These are phyloP conservation scores for Didymella keratinophila DNA, from an alignment of 2,329 filamentous ascomycete species.

Conservation along the genomic window DNA sequence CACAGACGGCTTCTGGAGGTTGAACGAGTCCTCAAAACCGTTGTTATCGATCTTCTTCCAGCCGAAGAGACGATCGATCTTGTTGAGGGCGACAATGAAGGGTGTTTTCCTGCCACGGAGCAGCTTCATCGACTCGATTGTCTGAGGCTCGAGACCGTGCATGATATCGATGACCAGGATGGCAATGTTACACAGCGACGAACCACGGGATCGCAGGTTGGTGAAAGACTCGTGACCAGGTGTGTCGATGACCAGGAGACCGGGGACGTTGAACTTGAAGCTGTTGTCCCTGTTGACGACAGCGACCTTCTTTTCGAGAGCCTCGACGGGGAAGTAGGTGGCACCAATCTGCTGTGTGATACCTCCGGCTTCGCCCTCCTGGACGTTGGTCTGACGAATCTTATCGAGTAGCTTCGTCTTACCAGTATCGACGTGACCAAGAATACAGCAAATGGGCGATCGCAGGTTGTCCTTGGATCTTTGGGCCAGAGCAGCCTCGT, in stretches of 20 bases:
- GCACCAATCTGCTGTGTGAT: slow-evolving; percentile 99
- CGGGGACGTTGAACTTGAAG: slow-evolving; percentile 97
- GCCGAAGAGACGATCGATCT: slow-evolving; percentile 98
- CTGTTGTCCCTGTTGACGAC: slow-evolving; percentile 90
- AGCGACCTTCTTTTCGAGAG: slow-evolving; percentile 87
- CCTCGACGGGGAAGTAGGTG: slow-evolving; percentile 97
- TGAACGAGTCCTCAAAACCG: slow-evolving; percentile 91
- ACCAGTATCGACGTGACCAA: slow-evolving; percentile 99
- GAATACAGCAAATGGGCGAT: slow-evolving; percentile 98
- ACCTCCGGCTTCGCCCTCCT: slow-evolving; percentile 98
- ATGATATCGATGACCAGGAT: slow-evolving; percentile 99
- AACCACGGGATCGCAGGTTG: slow-evolving; percentile 94
- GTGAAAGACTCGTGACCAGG: slow-evolving; percentile 99
- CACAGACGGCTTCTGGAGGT: slow-evolving; percentile 88
- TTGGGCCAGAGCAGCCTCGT: slow-evolving; percentile 89
- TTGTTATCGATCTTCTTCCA: slow-evolving; percentile 99
- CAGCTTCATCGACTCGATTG: slow-evolving; percentile 94
- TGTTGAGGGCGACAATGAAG: slow-evolving; percentile 98
- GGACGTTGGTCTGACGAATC: slow-evolving; percentile 97
- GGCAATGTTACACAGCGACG: slow-evolving; percentile 98
- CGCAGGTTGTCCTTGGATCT: slow-evolving; percentile 93
- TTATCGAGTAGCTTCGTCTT: slow-evolving; percentile 99
- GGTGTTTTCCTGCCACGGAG: slow-evolving; percentile 93
- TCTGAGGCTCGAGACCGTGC: slow-evolving; percentile 98
- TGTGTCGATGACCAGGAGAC: slow-evolving; percentile 95